phyloP scores from a whole-genome alignment of 1,284 basidiomycete genomes.

The Marasmius fiardii region DNA sequence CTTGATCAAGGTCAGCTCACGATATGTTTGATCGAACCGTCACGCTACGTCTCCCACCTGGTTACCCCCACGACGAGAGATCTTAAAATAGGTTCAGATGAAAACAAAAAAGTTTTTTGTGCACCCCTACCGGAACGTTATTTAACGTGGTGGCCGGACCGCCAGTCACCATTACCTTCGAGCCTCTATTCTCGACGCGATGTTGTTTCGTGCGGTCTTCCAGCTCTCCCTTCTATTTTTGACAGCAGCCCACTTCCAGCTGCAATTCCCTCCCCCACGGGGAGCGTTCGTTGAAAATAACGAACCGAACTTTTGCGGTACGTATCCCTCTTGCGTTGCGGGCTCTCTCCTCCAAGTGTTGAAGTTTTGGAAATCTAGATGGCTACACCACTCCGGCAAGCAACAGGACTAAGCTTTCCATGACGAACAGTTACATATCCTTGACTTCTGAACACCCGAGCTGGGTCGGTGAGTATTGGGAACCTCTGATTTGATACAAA shows the following conservation, averaged over 20 bases:
- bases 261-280: slow-evolving; percentile 62
- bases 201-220: slow-evolving; percentile 16
- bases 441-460: slow-evolving; percentile 57
- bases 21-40: too few species aligned
- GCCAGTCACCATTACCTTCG: neutral
- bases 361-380: slow-evolving; percentile 33
- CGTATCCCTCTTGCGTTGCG: slow-evolving; percentile 14
- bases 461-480: slow-evolving; percentile 46
- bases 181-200: slow-evolving; percentile 17
- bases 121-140: neutral
- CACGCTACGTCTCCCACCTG: too few species aligned
- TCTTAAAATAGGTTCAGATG: too few species aligned
- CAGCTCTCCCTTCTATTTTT: slow-evolving; percentile 29
- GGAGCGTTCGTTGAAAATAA: slow-evolving; percentile 55
- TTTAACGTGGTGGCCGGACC: neutral
- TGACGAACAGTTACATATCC: slow-evolving; percentile 50
- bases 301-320: slow-evolving; percentile 59
- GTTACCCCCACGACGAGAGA: too few species aligned
- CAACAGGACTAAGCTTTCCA: slow-evolving; percentile 61
- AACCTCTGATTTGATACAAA: neutral
- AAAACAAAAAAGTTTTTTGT: slow-evolving; percentile 6
- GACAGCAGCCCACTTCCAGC: slow-evolving; percentile 65
- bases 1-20: too few species aligned
- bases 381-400: slow-evolving; percentile 41
- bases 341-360: neutral